phyloP scores from a whole-genome alignment of 164 flowering plant genomes.

The Vitis rotundifolia region DNA sequence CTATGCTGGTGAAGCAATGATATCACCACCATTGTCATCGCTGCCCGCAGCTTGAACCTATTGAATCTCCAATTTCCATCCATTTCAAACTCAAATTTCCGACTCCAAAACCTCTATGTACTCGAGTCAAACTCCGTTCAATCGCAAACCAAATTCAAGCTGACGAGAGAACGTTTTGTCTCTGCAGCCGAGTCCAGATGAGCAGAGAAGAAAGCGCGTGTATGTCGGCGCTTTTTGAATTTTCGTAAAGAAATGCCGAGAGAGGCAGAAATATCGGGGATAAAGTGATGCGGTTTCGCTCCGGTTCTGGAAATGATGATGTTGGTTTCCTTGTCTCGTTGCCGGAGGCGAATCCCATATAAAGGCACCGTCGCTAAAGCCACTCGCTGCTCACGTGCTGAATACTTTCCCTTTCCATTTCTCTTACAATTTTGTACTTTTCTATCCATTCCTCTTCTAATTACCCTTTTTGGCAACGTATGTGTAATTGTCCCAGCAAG shows the following conservation, averaged over 20 bases:
- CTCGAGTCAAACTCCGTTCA: not conserved
- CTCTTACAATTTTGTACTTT: not conserved
- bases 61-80: conserved; percentile 20
- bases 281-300: no score
- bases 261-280: conserved; percentile 3
- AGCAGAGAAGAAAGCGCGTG: conserved; percentile 24
- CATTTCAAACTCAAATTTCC: conserved; percentile 8
- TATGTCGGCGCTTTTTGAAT: no score
- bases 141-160: not conserved
- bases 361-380: conserved; percentile 19
- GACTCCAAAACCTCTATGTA: not conserved
- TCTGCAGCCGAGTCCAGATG: conserved; percentile 6
- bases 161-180: not conserved
- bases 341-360: not conserved
- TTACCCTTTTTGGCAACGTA: no score
- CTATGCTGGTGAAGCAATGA: conserved; percentile 13
- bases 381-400: conserved; percentile 1
- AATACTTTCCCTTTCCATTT: not conserved
- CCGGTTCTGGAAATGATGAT: no score
- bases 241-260: no score
- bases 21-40: conserved; percentile 10
- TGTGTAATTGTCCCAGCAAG: no score
- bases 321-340: not conserved
- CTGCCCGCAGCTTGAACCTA: conserved; percentile 7
- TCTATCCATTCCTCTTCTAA: not conserved